Conservation (phyloP, 768 basidiomycete genomes). For the Chiua virens region DNA sequence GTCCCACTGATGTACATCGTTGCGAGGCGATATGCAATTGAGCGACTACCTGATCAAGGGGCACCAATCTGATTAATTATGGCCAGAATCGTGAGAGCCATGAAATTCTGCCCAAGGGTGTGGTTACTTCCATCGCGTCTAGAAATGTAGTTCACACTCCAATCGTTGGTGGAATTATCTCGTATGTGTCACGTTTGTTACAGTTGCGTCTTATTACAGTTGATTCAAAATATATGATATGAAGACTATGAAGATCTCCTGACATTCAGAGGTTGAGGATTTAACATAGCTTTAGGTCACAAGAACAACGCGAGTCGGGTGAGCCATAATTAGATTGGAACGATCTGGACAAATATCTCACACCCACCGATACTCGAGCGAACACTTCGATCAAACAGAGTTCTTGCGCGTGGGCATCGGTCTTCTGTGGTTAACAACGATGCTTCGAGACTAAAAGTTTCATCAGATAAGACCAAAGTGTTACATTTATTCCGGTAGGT, state of each 20-base stretch:
- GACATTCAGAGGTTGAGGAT: not conserved
- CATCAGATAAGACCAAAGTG: not conserved
- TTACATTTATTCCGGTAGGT: too few relatives aligned
- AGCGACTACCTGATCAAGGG: conserved; percentile 91
- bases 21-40: conserved; percentile 88
- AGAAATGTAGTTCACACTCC: not conserved
- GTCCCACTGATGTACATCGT: conserved; percentile 98
- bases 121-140: not conserved
- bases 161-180: not conserved
- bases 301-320: not conserved
- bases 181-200: not conserved
- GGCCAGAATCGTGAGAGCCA: not conserved
- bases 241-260: not conserved
- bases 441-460: not conserved
- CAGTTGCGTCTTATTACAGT: not conserved
- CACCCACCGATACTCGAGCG: not conserved
- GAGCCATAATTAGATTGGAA: not conserved
- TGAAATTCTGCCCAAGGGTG: not conserved
- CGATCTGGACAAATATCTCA: not conserved
- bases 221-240: too few relatives aligned
- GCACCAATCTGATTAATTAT: conserved; percentile 52
- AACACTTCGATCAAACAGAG: not conserved
- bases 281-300: not conserved
- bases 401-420: not conserved
- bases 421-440: not conserved